Base-by-base conservation (phyloP, 345 rosid species). In the Linum trigynum region DNA sequence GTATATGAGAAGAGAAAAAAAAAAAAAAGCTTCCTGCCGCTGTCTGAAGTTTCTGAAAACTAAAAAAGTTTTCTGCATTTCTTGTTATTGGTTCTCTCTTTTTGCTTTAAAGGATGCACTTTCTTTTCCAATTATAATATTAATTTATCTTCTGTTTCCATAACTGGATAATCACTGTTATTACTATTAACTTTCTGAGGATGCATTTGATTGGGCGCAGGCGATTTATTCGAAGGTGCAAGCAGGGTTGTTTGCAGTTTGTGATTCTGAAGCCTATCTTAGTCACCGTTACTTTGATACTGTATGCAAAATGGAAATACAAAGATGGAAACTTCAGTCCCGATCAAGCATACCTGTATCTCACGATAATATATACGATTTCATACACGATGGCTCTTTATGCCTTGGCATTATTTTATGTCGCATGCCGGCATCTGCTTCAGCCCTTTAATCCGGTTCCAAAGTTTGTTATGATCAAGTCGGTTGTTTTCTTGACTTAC, bases 361-460 rank as follows among this genome's bases (percentile, higher is more conserved):
- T 95, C 55, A 95, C 97, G 55, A 89, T 94, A 69, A 87, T 91
- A 56, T 91, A 95, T 70, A 95, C 96, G 38, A 67, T 91, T 68
- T 95, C 99, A 12, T 95, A 95, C 79, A 76, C 97, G 3, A 73
- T 82, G 80, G 97, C 99, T 32, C 80, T 95, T 41, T 95, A 94
- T 77, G 97, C 86, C 4, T 72, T 94, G 80, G 92, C 81, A 15
- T 81, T 94, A 73, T 91, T 94, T 74, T 94, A 95, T 70, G 74
- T 95, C 76, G 97, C 99, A 48, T 95, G 99, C 86, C 88, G 77
- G 77, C 97, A 95, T 87, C 88, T 91, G 50, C 97, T 95, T 66
- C 86, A 89, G 80, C 99, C 99, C 59, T 95, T 95, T 84, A 95
- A 91, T 72, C 99, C 97, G 48, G 96, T 95, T 73, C 99, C 97